phyloP scores from a whole-genome alignment of 805 yeast species.

The Millerozyma miso region DNA sequence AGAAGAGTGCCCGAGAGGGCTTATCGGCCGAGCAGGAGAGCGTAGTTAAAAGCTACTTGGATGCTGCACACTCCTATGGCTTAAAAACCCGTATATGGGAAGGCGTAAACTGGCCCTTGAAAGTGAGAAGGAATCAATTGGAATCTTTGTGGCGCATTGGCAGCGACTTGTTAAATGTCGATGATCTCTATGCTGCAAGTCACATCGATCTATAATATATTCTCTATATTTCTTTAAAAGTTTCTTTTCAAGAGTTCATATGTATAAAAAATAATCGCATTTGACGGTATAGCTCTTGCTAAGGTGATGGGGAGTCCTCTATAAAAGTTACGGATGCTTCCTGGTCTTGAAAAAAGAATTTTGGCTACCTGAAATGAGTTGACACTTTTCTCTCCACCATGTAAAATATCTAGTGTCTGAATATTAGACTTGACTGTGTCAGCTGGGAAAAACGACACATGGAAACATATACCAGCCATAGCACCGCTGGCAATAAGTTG shows the following conservation, averaged over 20 bases:
- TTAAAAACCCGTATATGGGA: conserved; percentile 68
- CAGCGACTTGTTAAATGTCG: conserved; percentile 59
- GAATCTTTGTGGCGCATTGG: conserved; percentile 43
- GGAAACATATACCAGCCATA: conserved; percentile 77
- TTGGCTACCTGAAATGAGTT: conserved; percentile 7
- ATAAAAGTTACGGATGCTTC: conserved; percentile 72
- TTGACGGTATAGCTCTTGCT: conserved; percentile 81
- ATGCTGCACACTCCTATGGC: conserved; percentile 46
- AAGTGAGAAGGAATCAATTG: conserved; percentile 45
- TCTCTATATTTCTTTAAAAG: conserved; percentile 10
- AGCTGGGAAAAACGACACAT: conserved; percentile 77
- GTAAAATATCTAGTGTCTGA: conserved; percentile 53
- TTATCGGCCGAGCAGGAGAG: conserved; percentile 30
- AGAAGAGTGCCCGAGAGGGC: conserved; percentile 15
- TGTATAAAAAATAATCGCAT: conserved; percentile 77
- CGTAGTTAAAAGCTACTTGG: conserved; percentile 22
- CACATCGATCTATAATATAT: conserved; percentile 7
- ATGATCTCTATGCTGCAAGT: conserved; percentile 47
- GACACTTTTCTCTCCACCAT: conserved; percentile 3
- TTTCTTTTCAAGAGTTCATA: conserved; percentile 59
- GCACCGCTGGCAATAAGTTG: conserved; percentile 79
- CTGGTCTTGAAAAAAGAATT: conserved; percentile 22
- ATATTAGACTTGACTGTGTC: conserved; percentile 86
- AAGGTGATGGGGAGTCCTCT: conserved; percentile 83
- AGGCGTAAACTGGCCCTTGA: conserved; percentile 61